Percentiles rank a stretch among this genome's conserved stretches.
Conservation (phyloP, 208 protist species). For the Wallacemonas collosoma region DNA sequence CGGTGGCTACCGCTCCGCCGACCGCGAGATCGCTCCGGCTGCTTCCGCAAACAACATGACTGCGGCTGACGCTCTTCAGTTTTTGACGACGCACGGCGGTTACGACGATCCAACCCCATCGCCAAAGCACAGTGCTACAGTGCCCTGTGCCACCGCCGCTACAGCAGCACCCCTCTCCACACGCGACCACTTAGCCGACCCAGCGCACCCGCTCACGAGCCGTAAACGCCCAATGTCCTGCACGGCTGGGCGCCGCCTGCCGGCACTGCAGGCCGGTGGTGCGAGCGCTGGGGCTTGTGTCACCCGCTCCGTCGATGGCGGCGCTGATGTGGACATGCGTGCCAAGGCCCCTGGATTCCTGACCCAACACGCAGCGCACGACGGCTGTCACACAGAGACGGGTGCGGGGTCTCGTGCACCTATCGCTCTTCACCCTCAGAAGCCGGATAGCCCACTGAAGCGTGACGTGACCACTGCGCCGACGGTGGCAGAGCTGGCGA, state of each 20-base stretch:
- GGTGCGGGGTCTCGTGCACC: background rate
- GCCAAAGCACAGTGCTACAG: constrained; percentile 12
- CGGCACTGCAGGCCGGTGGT: background rate
- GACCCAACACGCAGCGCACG: constrained; percentile 7
- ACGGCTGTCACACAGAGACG: background rate
- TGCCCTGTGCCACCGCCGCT: constrained; percentile 7
- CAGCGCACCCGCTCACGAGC: background rate
- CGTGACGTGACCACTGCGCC: constrained; percentile 31
- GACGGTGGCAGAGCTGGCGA: constrained; percentile 31
- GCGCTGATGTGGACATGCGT: background rate
- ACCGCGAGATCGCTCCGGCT: constrained; percentile 37
- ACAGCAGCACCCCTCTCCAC: background rate
- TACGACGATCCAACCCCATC: constrained; percentile 45
- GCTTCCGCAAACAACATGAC: constrained; percentile 20
- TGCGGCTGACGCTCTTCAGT: constrained; percentile 61
- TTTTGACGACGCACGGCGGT: constrained; percentile 58
- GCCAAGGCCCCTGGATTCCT: background rate
- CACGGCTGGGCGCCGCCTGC: constrained; percentile 15
- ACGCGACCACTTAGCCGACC: constrained; percentile 9
- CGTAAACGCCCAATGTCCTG: constrained; percentile 3
- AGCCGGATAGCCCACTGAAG: background rate
- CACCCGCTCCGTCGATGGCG: background rate
- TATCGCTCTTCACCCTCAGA: background rate
- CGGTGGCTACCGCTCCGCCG: constrained; percentile 50
- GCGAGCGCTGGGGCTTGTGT: background rate